phyloP scores from a whole-genome alignment of 441 rosid species.

The Pelargonium hybrid region DNA sequence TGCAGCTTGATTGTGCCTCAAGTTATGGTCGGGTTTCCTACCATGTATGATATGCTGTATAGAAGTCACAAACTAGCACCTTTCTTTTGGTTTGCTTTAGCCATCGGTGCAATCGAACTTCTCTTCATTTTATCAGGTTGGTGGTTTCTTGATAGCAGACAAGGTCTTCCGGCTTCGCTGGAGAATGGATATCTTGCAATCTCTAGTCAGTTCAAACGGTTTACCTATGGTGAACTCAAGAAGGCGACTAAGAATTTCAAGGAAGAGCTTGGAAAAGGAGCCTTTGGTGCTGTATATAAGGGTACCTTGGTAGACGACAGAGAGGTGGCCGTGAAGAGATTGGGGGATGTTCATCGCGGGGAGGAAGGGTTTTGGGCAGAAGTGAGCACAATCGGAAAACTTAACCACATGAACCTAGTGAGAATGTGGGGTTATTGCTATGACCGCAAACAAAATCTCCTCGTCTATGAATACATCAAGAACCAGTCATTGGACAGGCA shows the following conservation, averaged over 20 bases:
- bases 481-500: background rate
- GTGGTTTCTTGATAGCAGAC: slow-evolving; percentile 27
- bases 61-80: slow-evolving; percentile 28
- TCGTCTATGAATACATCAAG: background rate
- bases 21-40: slow-evolving; percentile 9
- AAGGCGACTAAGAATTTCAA: background rate
- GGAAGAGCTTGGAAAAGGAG: background rate
- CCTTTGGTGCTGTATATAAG: background rate
- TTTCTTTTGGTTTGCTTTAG: slow-evolving; percentile 30
- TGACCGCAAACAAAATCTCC: background rate
- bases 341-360: background rate
- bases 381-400: background rate
- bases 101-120: slow-evolving; percentile 31
- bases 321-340: background rate
- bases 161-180: slow-evolving; percentile 1
- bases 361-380: background rate
- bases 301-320: background rate
- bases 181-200: slow-evolving; percentile 20
- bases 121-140: slow-evolving; percentile 19
- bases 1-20: background rate
- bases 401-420: background rate
- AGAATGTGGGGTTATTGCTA: background rate
- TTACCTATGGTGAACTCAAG: background rate
- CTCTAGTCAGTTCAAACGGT: background rate
- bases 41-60: slow-evolving; percentile 14